phyloP scores from a whole-genome alignment of 208 protist species.

The Trypanosoma mega region DNA sequence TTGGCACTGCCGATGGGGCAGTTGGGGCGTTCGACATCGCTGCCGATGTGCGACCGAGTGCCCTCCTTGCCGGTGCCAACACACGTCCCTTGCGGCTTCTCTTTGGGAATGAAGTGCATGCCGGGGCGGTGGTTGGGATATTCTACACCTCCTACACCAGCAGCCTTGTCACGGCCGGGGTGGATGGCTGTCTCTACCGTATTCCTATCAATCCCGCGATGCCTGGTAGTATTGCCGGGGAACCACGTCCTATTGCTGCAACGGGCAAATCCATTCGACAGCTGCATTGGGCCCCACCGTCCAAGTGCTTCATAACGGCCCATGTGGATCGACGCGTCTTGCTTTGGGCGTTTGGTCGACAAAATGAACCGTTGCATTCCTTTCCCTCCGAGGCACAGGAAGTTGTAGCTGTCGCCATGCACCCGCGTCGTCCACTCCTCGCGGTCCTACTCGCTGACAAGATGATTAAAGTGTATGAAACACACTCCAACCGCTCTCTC shows the following conservation, averaged over 20 bases:
- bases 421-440: slow-evolving; percentile 44
- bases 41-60: slow-evolving; percentile 41
- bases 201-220: slow-evolving; percentile 30
- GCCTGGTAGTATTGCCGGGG: slow-evolving; percentile 24
- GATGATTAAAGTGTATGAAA: slow-evolving; percentile 74
- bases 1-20: slow-evolving; percentile 67
- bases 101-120: slow-evolving; percentile 49
- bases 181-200: slow-evolving; percentile 60
- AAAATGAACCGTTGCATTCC: slow-evolving; percentile 57
- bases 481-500: slow-evolving; percentile 50
- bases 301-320: slow-evolving; percentile 62
- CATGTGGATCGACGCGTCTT: slow-evolving; percentile 75
- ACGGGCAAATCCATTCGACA: slow-evolving; percentile 38
- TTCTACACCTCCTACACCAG: slow-evolving; percentile 46
- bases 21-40: slow-evolving; percentile 73
- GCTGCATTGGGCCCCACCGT: slow-evolving; percentile 41
- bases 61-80: slow-evolving; percentile 47
- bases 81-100: slow-evolving; percentile 40
- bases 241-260: slow-evolving; percentile 23
- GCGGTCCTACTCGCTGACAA: slow-evolving; percentile 65
- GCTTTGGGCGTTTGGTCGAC: slow-evolving; percentile 72
- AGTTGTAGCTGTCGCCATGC: slow-evolving; percentile 62
- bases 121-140: slow-evolving; percentile 39
- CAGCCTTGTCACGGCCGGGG: slow-evolving; percentile 57
- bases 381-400: slow-evolving; percentile 81